Percentiles rank a stretch among this genome's conserved stretches.
phyloP scores from a whole-genome alignment of 768 basidiomycete species.

The Omphalotus guepiniiformis region DNA sequence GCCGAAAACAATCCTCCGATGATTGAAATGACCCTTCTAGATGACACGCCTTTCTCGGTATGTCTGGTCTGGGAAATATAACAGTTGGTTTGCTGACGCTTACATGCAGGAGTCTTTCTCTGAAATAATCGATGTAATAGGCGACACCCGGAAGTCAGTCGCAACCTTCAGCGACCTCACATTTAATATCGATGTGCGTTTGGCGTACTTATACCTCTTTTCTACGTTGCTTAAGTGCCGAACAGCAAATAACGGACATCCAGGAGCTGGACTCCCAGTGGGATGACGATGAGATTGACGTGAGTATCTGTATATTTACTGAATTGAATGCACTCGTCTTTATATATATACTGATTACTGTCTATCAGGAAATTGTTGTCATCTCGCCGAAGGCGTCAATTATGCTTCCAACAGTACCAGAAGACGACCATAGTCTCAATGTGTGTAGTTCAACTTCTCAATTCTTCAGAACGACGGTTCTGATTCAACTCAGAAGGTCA shows the following conservation, averaged over 20 bases:
- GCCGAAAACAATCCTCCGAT: background rate
- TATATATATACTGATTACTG: too few relatives aligned
- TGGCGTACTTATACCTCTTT: slow-evolving; percentile 21
- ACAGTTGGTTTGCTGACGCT: background rate
- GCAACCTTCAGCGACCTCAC: slow-evolving; percentile 23
- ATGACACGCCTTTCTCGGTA: slow-evolving; percentile 9
- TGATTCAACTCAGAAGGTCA: background rate
- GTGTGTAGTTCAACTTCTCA: background rate
- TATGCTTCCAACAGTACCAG: slow-evolving; percentile 30
- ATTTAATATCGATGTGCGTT: slow-evolving; percentile 38
- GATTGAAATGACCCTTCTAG: slow-evolving; percentile 4
- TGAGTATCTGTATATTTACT: too few relatives aligned
- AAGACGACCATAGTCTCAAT: slow-evolving; percentile 2
- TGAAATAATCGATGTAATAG: background rate
- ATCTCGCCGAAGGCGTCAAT: slow-evolving; percentile 34
- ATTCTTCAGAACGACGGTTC: background rate
- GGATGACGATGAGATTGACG: slow-evolving; percentile 47
- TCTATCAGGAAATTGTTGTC: slow-evolving; percentile 42
- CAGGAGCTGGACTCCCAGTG: slow-evolving; percentile 40
- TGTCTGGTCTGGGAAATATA: background rate
- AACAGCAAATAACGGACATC: slow-evolving; percentile 38
- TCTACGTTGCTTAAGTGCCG: background rate
- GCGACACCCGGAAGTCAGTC: background rate
- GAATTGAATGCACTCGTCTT: too few relatives aligned
- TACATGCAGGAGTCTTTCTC: slow-evolving; percentile 1